Conservation (phyloP, 2,329 filamentous ascomycete genomes). For the Lomentospora prolificans region DNA sequence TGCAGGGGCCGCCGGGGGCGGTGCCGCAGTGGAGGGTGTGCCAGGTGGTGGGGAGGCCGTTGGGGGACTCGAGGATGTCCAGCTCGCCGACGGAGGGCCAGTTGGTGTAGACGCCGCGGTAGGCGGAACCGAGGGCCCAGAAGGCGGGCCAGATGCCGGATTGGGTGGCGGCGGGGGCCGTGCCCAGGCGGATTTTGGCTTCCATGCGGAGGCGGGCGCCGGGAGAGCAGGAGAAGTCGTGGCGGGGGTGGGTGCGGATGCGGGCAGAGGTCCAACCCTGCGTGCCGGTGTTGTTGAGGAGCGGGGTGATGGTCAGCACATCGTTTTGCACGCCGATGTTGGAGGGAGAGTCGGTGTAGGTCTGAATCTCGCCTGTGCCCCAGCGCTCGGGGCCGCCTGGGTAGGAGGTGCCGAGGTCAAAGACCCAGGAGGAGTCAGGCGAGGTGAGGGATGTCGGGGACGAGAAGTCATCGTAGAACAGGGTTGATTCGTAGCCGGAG, state of each 20-base stretch:
- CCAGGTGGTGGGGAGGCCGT: slow-evolving; percentile 24
- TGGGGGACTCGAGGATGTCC: slow-evolving; percentile 33
- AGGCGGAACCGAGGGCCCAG: slow-evolving; percentile 31
- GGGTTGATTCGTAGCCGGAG: slow-evolving; percentile 13
- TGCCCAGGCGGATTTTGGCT: slow-evolving; percentile 26
- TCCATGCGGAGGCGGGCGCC: slow-evolving; percentile 28
- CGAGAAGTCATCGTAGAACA: slow-evolving; percentile 21
- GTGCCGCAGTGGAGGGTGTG: slow-evolving; percentile 32
- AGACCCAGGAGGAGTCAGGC: slow-evolving; percentile 28
- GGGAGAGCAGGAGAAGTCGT: slow-evolving; percentile 23
- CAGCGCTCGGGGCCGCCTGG: slow-evolving; percentile 33
- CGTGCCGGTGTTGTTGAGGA: slow-evolving; percentile 15
- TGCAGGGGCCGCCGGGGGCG: slow-evolving; percentile 28
- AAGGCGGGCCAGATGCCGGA: slow-evolving; percentile 37
- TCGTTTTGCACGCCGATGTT: slow-evolving; percentile 29
- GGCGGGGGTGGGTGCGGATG: slow-evolving; percentile 26
- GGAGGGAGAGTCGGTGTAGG: slow-evolving; percentile 27
- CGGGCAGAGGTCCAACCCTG: slow-evolving; percentile 34
- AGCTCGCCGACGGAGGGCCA: slow-evolving; percentile 35
- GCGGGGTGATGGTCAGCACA: slow-evolving; percentile 26
- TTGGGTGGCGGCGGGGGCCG: slow-evolving; percentile 16
- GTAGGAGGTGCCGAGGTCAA: slow-evolving; percentile 35
- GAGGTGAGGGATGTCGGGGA: slow-evolving; percentile 17
- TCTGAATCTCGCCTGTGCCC: slow-evolving; percentile 39
- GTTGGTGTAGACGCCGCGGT: slow-evolving; percentile 25